A percentile compares a stretch with the other conserved stretches of the same genome.
Evolutionary conservation across 2,329 filamentous ascomycete genomes (phyloP).

Genomic region (Xylariaceae sp.): DNA sequence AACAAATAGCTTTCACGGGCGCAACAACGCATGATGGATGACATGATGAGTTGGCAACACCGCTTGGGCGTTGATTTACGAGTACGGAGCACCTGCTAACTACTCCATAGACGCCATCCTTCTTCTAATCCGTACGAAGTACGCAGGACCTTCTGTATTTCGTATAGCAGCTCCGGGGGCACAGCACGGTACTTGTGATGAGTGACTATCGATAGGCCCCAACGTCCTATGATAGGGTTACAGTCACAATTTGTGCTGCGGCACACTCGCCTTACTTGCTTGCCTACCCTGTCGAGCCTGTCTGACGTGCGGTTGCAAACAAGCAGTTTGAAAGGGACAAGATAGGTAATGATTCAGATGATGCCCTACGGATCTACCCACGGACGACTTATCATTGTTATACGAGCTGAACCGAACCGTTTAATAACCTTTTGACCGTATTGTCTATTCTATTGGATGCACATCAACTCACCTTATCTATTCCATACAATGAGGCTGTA

Average conservation of each 20-base stretch:
- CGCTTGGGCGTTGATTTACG: neutral
- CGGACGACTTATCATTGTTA: neutral
- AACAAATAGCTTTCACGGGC: slow-evolving; percentile 6
- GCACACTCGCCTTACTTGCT: neutral
- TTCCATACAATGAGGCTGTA: neutral
- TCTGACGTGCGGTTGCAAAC: neutral
- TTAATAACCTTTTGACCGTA: too few species aligned
- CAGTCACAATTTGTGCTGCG: neutral
- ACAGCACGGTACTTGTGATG: slow-evolving; percentile 10
- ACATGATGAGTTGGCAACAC: slow-evolving; percentile 28
- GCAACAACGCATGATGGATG: slow-evolving; percentile 6
- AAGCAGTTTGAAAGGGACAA: neutral
- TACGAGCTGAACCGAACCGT: neutral
- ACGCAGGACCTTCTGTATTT: too few species aligned
- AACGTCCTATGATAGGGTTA: neutral
- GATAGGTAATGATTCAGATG: too few species aligned
- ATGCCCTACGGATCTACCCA: neutral
- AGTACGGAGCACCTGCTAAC: too few species aligned
- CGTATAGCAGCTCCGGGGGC: neutral
- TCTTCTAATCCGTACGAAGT: too few species aligned
- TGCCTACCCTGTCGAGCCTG: neutral
- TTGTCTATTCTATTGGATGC: too few species aligned
- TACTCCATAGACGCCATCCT: too few species aligned
- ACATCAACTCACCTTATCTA: neutral
- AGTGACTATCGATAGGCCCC: slow-evolving; percentile 23